Base-by-base conservation (phyloP, 1,284 basidiomycete genomes). In the Cryptococcus maquisensis region DNA sequence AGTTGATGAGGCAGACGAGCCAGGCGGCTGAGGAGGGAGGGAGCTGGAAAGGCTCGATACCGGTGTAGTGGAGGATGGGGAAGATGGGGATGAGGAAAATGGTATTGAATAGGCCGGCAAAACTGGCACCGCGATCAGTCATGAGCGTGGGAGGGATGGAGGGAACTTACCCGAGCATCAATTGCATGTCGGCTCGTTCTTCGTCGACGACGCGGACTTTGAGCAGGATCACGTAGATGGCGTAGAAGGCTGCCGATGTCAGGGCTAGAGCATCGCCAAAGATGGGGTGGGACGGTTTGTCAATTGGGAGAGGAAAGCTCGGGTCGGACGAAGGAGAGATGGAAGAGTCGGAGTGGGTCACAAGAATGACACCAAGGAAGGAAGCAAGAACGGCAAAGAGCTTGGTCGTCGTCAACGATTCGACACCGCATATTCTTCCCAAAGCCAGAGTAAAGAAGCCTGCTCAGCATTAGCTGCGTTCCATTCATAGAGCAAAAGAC, bases 381-480 rank as follows among this genome's bases (percentile, higher is more conserved):
- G 92, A 92, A 13, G 84, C 82, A 9, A 85, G 66, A 1, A 97
- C 93, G 16, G 93, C 88, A n/a, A 80, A 77, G 39, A 93, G 76
- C 74, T 96, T 96, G 9, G 83, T 78, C 2, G 83, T 50, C 0
- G 88, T 87, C 54, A 98, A 77, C 7, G 77, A 79, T 72, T 98
- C 96, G 9, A 97, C 89, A 12, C 83, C 82, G 61, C 90, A 87
- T 39, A 92, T 61, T n/a, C 87, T 81, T 3, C 95, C 95, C 41
- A 98, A 79, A 0, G 81, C 86, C 40, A 98, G 79, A 0, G 95
- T 98, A 73, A 98, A 98, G 77, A 99, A 94, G 4, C 95, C 93
- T 91, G 68, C n/a, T 5, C 9, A 8, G 40, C 7, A 10, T 21
- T 10, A 40, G 20, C 39, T 10, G 12, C 8, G 39, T 8, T 40